These are phyloP conservation scores for Russula lepida DNA, from an alignment of 768 basidiomycete genomes.

Conservation along the genomic window DNA sequence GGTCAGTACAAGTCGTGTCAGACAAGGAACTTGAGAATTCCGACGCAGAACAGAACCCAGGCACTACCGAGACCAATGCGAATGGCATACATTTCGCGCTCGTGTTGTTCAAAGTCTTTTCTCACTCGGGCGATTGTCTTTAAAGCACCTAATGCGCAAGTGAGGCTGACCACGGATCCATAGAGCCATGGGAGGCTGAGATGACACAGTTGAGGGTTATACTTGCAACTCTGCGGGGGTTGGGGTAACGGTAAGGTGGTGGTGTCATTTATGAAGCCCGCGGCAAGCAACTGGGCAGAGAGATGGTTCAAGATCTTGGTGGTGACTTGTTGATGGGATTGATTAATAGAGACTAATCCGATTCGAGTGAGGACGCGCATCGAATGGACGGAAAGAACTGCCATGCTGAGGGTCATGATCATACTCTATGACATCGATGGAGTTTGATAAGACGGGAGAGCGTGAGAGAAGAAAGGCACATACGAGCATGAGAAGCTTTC, in stretches of 20 bases:
- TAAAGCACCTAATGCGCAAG: constrained; percentile 4
- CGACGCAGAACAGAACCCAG: constrained; percentile 2
- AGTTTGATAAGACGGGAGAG: background rate
- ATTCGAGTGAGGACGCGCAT: constrained; percentile 8
- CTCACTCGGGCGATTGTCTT: constrained; percentile 10
- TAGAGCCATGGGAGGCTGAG: constrained; percentile 18
- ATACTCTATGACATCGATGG: constrained; percentile 9
- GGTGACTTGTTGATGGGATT: constrained; percentile 6
- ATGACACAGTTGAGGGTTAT: constrained; percentile 4
- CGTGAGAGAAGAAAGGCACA: background rate
- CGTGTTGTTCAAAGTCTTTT: constrained; percentile 6
- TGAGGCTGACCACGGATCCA: constrained; percentile 11
- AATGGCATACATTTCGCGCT: constrained; percentile 5
- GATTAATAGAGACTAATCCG: background rate
- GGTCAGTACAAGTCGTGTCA: background rate
- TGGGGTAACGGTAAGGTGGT: background rate
- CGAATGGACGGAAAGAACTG: constrained; percentile 14
- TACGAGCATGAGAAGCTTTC: constrained; percentile 10
- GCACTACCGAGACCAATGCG: constrained; percentile 5
- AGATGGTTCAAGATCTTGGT: constrained; percentile 7
- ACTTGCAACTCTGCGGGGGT: constrained; percentile 11
- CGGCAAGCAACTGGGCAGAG: constrained; percentile 2
- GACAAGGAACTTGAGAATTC: constrained; percentile 3
- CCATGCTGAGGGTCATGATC: constrained; percentile 16
- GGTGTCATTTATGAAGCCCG: constrained; percentile 8